Percentiles rank a stretch among this genome's conserved stretches.
Evolutionary conservation across 768 basidiomycete genomes (phyloP).

Genomic region (Leccinum fibrillosum): DNA sequence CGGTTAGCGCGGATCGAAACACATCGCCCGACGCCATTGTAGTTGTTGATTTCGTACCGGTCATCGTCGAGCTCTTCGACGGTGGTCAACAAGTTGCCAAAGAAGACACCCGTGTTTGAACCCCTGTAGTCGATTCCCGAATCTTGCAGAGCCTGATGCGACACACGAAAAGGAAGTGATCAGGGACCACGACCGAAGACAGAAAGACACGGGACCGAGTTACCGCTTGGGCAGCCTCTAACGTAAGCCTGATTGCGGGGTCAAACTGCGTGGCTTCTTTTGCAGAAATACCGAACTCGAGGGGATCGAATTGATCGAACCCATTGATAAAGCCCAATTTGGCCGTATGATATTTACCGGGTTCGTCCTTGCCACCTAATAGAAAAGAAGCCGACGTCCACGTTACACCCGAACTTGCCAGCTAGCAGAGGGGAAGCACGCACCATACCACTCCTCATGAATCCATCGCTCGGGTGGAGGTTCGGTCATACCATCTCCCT

Average conservation of each 20-base stretch:
- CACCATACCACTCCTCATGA: constrained; percentile 32
- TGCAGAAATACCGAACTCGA: constrained; percentile 33
- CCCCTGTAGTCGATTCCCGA: constrained; percentile 46
- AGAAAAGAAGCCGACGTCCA: not conserved
- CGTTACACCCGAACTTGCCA: not conserved
- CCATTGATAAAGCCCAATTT: constrained; percentile 30
- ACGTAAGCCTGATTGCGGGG: constrained; percentile 29
- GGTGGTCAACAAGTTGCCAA: constrained; percentile 31
- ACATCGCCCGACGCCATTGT: constrained; percentile 30
- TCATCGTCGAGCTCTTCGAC: constrained; percentile 29
- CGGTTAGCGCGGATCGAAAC: constrained; percentile 31
- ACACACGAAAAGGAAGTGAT: not conserved
- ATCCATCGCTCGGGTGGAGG: constrained; percentile 29
- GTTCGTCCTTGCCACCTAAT: constrained; percentile 30
- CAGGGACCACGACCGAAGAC: not conserved
- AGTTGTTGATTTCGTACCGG: constrained; percentile 25
- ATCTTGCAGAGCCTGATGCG: constrained; percentile 36
- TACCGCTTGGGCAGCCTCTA: constrained; percentile 32
- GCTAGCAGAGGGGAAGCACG: not conserved
- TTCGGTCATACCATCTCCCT: constrained; percentile 31
- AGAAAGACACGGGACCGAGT: not conserved
- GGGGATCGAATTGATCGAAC: constrained; percentile 32
- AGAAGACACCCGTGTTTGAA: constrained; percentile 41
- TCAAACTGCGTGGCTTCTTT: constrained; percentile 32
- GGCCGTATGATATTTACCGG: constrained; percentile 28